A percentile compares a stretch with the other conserved stretches of the same genome.
Evolutionary conservation across 768 basidiomycete genomes (phyloP).

Genomic region (Auriculariales sp.): DNA sequence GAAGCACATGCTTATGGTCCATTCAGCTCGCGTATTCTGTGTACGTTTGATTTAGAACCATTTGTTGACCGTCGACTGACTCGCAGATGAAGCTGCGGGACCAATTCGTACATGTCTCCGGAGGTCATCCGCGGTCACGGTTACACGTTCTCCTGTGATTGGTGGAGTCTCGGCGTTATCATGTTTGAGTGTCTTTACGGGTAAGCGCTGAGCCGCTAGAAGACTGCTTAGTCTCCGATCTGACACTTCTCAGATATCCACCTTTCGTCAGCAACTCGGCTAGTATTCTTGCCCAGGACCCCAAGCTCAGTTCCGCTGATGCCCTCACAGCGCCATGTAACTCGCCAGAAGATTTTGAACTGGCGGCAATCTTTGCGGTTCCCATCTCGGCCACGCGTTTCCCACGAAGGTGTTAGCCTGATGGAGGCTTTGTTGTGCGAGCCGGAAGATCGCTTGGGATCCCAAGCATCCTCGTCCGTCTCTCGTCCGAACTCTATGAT

Average conservation of each 20-base stretch:
- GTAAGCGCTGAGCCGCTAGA: slow-evolving; percentile 26
- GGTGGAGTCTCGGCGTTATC: slow-evolving; percentile 97
- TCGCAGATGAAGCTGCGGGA: slow-evolving; percentile 52
- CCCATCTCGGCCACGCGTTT: slow-evolving; percentile 69
- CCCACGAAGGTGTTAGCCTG: slow-evolving; percentile 74
- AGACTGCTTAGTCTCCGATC: neutral
- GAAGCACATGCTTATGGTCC: neutral
- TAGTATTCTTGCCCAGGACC: slow-evolving; percentile 14
- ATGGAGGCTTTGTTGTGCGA: slow-evolving; percentile 88
- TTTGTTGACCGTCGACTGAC: slow-evolving; percentile 9
- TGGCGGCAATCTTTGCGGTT: slow-evolving; percentile 86
- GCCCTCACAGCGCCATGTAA: slow-evolving; percentile 62
- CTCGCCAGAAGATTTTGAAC: slow-evolving; percentile 92
- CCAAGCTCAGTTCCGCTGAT: slow-evolving; percentile 2
- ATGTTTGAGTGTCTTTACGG: slow-evolving; percentile 93
- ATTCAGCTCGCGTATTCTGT: slow-evolving; percentile 73
- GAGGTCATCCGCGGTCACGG: slow-evolving; percentile 82
- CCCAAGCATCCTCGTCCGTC: slow-evolving; percentile 50
- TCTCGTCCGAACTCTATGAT: slow-evolving; percentile 68
- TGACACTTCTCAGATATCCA: slow-evolving; percentile 49
- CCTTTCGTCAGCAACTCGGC: slow-evolving; percentile 94
- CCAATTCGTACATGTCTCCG: slow-evolving; percentile 83
- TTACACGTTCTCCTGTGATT: slow-evolving; percentile 89
- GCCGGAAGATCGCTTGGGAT: slow-evolving; percentile 85
- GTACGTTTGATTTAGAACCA: slow-evolving; percentile 32